Percentiles rank a stretch among this genome's conserved stretches.
Evolutionary conservation across 2,329 filamentous ascomycete species (phyloP).

Genomic region (Penicillium sp.): DNA sequence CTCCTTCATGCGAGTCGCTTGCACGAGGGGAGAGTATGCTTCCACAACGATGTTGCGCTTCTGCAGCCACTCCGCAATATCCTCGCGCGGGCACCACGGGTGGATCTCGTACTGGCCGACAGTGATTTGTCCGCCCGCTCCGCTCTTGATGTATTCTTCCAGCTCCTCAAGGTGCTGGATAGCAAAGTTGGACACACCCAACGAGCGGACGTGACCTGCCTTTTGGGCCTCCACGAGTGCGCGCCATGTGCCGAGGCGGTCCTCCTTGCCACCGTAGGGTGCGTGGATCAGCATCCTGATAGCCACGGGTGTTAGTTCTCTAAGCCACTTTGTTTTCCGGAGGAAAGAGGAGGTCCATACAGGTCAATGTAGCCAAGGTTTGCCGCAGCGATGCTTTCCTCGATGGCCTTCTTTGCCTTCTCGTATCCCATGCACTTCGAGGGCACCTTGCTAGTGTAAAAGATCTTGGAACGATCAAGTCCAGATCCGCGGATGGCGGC

Average conservation of each 20-base stretch:
- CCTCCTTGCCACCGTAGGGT: conserved; percentile 39
- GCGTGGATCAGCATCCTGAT: conserved; percentile 40
- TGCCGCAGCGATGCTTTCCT: conserved; percentile 60
- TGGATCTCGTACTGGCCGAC: conserved; percentile 90
- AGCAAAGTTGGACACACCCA: conserved; percentile 43
- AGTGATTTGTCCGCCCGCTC: conserved; percentile 63
- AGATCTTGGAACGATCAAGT: conserved; percentile 55
- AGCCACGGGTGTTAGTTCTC: conserved; percentile 3
- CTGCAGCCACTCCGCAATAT: conserved; percentile 75
- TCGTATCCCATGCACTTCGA: conserved; percentile 58
- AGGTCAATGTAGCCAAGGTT: conserved; percentile 67
- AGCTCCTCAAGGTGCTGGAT: conserved; percentile 42
- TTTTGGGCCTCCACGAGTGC: conserved; percentile 42
- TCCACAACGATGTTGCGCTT: conserved; percentile 62
- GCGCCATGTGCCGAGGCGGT: conserved; percentile 40
- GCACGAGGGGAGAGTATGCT: conserved; percentile 50
- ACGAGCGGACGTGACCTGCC: conserved; percentile 39
- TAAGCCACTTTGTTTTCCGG: neutral
- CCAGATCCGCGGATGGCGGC: conserved; percentile 52
- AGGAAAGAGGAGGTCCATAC: conserved; percentile 32
- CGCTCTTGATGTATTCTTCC: conserved; percentile 39
- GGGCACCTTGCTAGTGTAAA: conserved; percentile 63
- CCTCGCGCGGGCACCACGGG: conserved; percentile 76
- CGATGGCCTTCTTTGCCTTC: conserved; percentile 61
- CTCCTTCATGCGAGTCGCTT: conserved; percentile 51